These are phyloP conservation scores for Gautieria morchelliformis DNA, from an alignment of 768 basidiomycete genomes.

Conservation along the genomic window DNA sequence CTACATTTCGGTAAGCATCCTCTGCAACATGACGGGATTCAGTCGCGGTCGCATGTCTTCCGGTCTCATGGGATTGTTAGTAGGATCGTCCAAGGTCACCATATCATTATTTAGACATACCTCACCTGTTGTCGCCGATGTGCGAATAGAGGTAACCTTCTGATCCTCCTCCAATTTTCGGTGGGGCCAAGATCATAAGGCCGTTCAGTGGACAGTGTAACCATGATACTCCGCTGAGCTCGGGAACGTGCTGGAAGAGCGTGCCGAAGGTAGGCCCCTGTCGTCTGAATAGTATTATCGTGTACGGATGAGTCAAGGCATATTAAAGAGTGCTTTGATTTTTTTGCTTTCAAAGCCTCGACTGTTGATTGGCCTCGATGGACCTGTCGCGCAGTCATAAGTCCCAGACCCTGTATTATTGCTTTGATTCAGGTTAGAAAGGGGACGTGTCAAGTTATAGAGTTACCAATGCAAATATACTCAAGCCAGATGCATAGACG, in stretches of 20 bases:
- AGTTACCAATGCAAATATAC: neutral
- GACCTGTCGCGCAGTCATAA: neutral
- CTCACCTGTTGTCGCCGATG: neutral
- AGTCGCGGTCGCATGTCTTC: neutral
- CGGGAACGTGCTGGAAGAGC: neutral
- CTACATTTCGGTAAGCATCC: neutral
- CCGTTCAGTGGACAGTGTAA: neutral
- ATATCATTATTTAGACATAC: neutral
- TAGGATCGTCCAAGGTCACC: neutral
- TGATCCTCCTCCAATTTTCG: neutral
- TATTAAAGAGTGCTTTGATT: neutral
- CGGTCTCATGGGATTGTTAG: neutral
- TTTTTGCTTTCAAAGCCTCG: neutral
- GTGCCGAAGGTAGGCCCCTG: neutral
- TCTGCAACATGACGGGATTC: neutral
- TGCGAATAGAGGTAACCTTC: neutral
- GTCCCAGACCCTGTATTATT: neutral
- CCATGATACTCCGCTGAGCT: neutral
- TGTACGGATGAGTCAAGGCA: neutral
- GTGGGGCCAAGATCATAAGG: neutral
- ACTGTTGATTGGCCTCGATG: neutral
- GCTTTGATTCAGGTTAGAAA: neutral
- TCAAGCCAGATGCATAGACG: neutral
- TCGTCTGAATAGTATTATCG: neutral
- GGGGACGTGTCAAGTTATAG: neutral